Evolutionary conservation across 345 rosid species (phyloP), one percentile per base, ranked within the genome.

Genomic region (Excoecaria agallocha): DNA sequence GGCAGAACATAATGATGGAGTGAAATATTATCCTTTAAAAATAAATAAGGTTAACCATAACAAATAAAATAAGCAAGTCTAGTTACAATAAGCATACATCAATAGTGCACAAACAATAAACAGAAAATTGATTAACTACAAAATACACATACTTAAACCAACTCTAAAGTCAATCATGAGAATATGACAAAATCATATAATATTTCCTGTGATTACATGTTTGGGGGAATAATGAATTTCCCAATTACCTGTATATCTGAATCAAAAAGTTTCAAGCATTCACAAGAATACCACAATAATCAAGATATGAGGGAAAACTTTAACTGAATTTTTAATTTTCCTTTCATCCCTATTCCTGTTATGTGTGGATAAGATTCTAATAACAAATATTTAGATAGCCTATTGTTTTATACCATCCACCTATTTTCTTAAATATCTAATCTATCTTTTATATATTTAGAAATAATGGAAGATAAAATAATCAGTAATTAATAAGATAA

Each of bases 1-100:
- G n/a, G n/a, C n/a, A n/a, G n/a, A n/a, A n/a, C n/a, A n/a, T n/a
- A n/a, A n/a, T n/a, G n/a, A n/a, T n/a, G n/a, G n/a, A n/a, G n/a
- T n/a, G n/a, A n/a, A n/a, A n/a, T n/a, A n/a, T n/a, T n/a, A n/a
- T n/a, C n/a, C n/a, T n/a, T n/a, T n/a, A n/a, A n/a, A n/a, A n/a
- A n/a, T n/a, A n/a, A n/a, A n/a, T n/a, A n/a, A n/a, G n/a, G n/a
- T n/a, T n/a, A n/a, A n/a, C n/a, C n/a, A n/a, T n/a, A n/a, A n/a
- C n/a, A n/a, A n/a, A n/a, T n/a, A n/a, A n/a, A n/a, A n/a, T n/a
- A n/a, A n/a, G n/a, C n/a, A n/a, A n/a, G n/a, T n/a, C n/a, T n/a
- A n/a, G n/a, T n/a, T n/a, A 65, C 30, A 24, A 50, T 35, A 51
- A 76, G 59, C 62, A 20, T 69, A 24, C 45, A 64, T 22, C 43